phyloP scores from a whole-genome alignment of 345 rosid species.

The Raphanus sativus region DNA sequence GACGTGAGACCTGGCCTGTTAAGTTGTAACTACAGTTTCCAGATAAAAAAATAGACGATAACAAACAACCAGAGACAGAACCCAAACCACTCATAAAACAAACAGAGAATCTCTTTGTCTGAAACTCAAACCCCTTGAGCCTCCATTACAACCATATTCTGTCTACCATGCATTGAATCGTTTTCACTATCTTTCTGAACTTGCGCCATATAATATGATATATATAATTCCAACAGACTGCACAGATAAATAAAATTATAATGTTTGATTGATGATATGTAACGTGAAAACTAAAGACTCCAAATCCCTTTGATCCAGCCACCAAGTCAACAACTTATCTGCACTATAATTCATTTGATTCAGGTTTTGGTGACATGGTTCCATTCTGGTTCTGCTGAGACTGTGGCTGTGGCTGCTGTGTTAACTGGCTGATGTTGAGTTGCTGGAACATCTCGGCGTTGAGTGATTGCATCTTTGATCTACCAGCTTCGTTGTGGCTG shows the following conservation, averaged over 20 bases:
- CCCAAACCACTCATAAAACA: too few species aligned
- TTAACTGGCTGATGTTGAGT: slow-evolving; percentile 36
- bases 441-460: slow-evolving; percentile 40
- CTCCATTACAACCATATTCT: slow-evolving; percentile 14
- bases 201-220: slow-evolving; percentile 18
- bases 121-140: slow-evolving; percentile 4
- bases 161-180: slow-evolving; percentile 21
- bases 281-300: slow-evolving; percentile 13
- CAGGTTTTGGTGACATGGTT: slow-evolving; percentile 48
- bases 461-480: slow-evolving; percentile 39
- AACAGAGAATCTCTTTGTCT: too few species aligned
- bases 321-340: slow-evolving; percentile 19
- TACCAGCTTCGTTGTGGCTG: slow-evolving; percentile 33
- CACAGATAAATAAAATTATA: slow-evolving; percentile 26
- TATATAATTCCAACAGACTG: slow-evolving; percentile 28
- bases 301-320: slow-evolving; percentile 11
- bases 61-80: neutral
- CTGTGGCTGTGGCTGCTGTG: slow-evolving; percentile 33
- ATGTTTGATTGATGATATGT: slow-evolving; percentile 7
- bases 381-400: slow-evolving; percentile 48
- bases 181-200: slow-evolving; percentile 12
- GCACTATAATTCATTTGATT: slow-evolving; percentile 51
- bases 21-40: neutral
- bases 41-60: neutral
- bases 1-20: too few species aligned